Evolutionary conservation across 2,329 filamentous ascomycete genomes (phyloP).

Genomic region (Paecilomyces sp.): DNA sequence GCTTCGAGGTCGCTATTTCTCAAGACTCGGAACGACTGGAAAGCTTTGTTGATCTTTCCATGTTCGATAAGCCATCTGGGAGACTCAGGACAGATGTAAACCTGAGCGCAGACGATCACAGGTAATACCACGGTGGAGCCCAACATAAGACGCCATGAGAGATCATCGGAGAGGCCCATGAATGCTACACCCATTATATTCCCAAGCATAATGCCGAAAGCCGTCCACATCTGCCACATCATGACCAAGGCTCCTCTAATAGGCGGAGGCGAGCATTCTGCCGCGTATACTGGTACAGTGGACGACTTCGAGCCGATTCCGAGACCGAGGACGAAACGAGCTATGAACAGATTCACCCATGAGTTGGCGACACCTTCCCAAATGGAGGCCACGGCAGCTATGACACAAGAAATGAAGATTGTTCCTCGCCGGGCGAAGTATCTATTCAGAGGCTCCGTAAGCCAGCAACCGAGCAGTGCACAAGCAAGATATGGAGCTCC

Average conservation of each 20-base stretch:
- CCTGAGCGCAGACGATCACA: slow-evolving; percentile 50
- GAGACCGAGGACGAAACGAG: slow-evolving; percentile 36
- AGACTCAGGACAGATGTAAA: slow-evolving; percentile 58
- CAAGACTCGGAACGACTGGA: slow-evolving; percentile 41
- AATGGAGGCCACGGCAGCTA: slow-evolving; percentile 34
- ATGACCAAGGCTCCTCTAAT: slow-evolving; percentile 46
- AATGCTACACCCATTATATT: slow-evolving; percentile 45
- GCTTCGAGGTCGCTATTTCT: slow-evolving; percentile 47
- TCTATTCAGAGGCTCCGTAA: slow-evolving; percentile 41
- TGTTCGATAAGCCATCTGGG: slow-evolving; percentile 47
- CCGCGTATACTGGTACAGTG: slow-evolving; percentile 42
- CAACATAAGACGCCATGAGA: slow-evolving; percentile 63
- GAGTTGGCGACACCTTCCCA: slow-evolving; percentile 37
- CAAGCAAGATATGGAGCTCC: slow-evolving; percentile 41
- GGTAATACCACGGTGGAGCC: slow-evolving; percentile 58
- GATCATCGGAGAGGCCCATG: slow-evolving; percentile 37
- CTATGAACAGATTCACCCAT: slow-evolving; percentile 36
- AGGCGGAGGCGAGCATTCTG: slow-evolving; percentile 41
- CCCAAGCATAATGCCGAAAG: slow-evolving; percentile 41
- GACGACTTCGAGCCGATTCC: slow-evolving; percentile 37
- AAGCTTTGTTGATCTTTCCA: slow-evolving; percentile 39
- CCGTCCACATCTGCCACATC: slow-evolving; percentile 47
- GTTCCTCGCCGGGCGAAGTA: slow-evolving; percentile 39
- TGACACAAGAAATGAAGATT: slow-evolving; percentile 36
- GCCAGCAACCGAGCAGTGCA: slow-evolving; percentile 41